These are phyloP conservation scores for Medicago truncatula DNA, from an alignment of 306 rosid species.

Conservation along the genomic window DNA sequence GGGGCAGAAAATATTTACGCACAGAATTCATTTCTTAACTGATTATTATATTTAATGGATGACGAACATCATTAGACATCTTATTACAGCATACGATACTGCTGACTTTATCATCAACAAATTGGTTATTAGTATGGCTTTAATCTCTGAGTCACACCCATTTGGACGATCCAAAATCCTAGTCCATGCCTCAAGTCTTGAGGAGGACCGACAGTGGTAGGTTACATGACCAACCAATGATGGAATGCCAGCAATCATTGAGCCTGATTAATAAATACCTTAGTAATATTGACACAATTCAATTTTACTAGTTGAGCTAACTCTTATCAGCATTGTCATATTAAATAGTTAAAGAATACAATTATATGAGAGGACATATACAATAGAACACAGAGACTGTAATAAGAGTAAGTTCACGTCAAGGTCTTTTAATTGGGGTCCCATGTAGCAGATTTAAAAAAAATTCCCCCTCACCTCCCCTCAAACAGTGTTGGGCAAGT, in stretches of 20 bases:
- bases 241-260: not conserved
- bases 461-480: not conserved
- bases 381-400: not conserved
- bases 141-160: not conserved
- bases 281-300: not conserved
- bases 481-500: constrained; percentile 1
- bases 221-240: constrained; percentile 9
- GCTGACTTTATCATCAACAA: not conserved
- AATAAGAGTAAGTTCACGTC: not conserved
- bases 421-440: not conserved
- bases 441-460: constrained; percentile 15
- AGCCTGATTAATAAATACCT: not conserved
- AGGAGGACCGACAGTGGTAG: not conserved
- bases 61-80: constrained; percentile 16
- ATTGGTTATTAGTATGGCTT: constrained; percentile 20
- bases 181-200: not conserved
- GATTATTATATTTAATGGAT: constrained; percentile 8
- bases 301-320: constrained; percentile 6
- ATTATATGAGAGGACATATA: not conserved
- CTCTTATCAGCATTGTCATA: not conserved
- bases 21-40: not conserved
- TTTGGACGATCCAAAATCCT: not conserved
- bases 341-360: constrained; percentile 16
- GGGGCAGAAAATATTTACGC: not conserved
- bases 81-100: not conserved